Percentiles rank a stretch among this genome's conserved stretches.
These are phyloP conservation scores for Verticillium dahliae DNA, from an alignment of 2,329 filamentous ascomycete genomes.

Conservation along the genomic window DNA sequence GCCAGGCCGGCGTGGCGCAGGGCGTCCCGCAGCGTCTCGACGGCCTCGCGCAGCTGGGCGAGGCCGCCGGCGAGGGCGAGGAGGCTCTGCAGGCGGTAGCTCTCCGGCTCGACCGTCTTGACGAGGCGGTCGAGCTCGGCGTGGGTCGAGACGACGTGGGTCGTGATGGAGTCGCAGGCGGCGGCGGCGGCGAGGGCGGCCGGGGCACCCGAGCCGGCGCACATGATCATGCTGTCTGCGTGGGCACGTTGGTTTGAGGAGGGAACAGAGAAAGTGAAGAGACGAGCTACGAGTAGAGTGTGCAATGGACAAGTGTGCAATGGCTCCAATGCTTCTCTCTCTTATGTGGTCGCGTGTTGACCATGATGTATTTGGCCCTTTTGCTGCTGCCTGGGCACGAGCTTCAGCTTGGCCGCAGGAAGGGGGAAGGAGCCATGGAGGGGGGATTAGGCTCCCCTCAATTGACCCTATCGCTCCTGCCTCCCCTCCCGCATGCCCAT, in stretches of 20 bases:
- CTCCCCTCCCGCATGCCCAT: too few relatives aligned
- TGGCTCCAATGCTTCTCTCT: background rate
- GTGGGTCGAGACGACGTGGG: constrained; percentile 19
- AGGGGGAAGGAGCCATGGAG: too few relatives aligned
- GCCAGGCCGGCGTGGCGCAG: constrained; percentile 12
- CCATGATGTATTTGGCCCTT: background rate
- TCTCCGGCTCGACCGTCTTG: constrained; percentile 7
- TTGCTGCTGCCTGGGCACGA: too few relatives aligned
- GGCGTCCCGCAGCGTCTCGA: constrained; percentile 17
- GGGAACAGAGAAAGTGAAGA: background rate
- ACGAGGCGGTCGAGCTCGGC: constrained; percentile 22
- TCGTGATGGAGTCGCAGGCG: constrained; percentile 20
- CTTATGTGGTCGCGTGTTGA: background rate
- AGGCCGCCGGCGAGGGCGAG: constrained; percentile 16
- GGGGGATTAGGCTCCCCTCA: too few relatives aligned
- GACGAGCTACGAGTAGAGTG: background rate
- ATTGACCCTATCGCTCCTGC: too few relatives aligned
- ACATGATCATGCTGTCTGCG: background rate
- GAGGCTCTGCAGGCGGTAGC: constrained; percentile 13
- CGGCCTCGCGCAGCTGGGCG: constrained; percentile 16
- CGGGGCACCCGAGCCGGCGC: background rate
- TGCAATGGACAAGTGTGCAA: background rate
- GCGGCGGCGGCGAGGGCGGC: constrained; percentile 12
- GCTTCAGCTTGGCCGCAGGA: too few relatives aligned
- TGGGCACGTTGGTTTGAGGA: background rate